Percentiles rank a stretch among this genome's conserved stretches.
phyloP scores from a whole-genome alignment of 192 early-diverging fungal species.

The Allomyces javanicus region DNA sequence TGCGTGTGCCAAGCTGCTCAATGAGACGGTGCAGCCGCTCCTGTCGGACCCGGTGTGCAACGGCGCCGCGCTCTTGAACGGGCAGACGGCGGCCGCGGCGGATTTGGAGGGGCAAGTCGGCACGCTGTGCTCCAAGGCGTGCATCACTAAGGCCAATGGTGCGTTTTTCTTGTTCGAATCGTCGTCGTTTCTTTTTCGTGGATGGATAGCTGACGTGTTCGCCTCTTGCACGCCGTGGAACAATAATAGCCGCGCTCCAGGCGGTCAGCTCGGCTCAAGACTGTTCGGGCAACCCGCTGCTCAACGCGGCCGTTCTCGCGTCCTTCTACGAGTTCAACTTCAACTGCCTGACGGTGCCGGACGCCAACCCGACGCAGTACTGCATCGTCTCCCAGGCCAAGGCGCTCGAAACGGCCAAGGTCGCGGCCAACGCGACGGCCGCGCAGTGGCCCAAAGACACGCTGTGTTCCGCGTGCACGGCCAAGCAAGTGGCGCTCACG shows the following conservation, averaged over 20 bases:
- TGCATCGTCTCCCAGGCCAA: neutral
- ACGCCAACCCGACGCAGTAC: neutral
- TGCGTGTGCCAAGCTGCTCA: neutral
- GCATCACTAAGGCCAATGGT: neutral
- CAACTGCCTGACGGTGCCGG: neutral
- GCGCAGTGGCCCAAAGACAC: neutral
- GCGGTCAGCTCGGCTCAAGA: neutral
- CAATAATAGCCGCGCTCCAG: neutral
- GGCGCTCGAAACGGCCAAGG: neutral
- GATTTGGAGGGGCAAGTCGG: neutral
- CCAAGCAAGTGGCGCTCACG: neutral
- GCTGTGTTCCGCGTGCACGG: neutral
- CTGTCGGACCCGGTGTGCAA: neutral
- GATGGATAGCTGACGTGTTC: neutral
- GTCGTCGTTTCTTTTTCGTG: neutral
- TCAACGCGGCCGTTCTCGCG: neutral
- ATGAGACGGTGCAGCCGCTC: neutral
- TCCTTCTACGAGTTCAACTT: neutral
- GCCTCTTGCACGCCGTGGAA: neutral
- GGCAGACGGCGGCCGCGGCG: neutral
- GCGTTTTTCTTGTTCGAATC: neutral
- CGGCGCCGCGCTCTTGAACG: neutral
- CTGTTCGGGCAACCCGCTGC: neutral
- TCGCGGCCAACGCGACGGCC: neutral
- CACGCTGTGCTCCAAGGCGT: neutral